These are phyloP conservation scores for Phialophora tarda DNA, from an alignment of 2,329 filamentous ascomycete species.

Conservation along the genomic window DNA sequence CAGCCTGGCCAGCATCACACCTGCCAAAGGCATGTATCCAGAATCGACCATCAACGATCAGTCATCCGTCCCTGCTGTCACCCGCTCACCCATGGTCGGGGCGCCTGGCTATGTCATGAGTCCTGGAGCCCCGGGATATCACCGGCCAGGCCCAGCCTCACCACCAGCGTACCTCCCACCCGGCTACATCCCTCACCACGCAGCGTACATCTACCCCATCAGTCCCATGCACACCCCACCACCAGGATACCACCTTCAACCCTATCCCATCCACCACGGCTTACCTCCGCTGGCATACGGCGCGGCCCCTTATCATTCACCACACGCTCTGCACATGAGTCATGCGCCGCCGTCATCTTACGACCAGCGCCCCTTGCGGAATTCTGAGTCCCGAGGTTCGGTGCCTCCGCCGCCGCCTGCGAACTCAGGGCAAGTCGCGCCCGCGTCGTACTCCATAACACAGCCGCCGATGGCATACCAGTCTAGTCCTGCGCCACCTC, in stretches of 20 bases:
- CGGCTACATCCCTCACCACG: constrained; percentile 39
- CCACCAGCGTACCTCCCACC: constrained; percentile 47
- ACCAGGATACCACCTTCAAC: constrained; percentile 39
- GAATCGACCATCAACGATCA: constrained; percentile 91
- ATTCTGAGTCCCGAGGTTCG: constrained; percentile 43
- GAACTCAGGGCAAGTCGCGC: constrained; percentile 43
- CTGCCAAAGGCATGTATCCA: constrained; percentile 93
- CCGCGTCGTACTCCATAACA: constrained; percentile 44
- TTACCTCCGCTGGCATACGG: constrained; percentile 35
- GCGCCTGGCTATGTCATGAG: constrained; percentile 60
- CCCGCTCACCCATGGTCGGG: constrained; percentile 70
- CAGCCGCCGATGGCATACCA: constrained; percentile 39
- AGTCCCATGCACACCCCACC: constrained; percentile 54
- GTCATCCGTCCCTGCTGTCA: constrained; percentile 78
- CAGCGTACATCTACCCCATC: constrained; percentile 51
- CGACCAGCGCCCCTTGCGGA: constrained; percentile 37
- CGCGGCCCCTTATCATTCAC: constrained; percentile 26
- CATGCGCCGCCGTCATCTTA: constrained; percentile 38
- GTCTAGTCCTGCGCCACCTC: constrained; percentile 26
- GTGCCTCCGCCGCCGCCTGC: constrained; percentile 46
- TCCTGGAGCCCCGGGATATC: constrained; percentile 61
- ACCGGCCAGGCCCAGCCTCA: constrained; percentile 50
- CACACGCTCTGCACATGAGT: constrained; percentile 33
- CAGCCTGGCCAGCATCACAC: constrained; percentile 77
- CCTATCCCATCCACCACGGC: constrained; percentile 32